phyloP scores from a whole-genome alignment of 768 basidiomycete genomes.

The Lyophyllum decastes region DNA sequence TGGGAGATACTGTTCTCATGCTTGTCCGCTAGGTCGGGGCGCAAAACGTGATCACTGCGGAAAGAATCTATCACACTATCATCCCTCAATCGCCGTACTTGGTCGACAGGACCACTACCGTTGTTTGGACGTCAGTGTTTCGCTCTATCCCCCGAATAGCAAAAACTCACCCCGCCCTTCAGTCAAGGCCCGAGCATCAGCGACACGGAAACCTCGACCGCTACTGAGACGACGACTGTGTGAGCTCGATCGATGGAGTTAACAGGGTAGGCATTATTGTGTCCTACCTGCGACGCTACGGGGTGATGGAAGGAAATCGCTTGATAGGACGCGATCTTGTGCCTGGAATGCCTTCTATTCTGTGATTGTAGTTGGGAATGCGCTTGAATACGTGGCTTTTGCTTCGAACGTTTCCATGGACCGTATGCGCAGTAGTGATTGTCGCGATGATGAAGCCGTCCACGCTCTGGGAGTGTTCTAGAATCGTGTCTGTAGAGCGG shows the following conservation, averaged over 20 bases:
- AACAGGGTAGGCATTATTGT: background rate
- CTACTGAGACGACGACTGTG: background rate
- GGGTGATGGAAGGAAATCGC: background rate
- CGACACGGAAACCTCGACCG: background rate
- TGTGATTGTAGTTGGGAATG: no score
- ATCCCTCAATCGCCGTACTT: slow-evolving; percentile 8
- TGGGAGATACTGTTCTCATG: background rate
- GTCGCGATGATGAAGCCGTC: no score
- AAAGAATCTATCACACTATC: slow-evolving; percentile 8
- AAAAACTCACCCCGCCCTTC: background rate
- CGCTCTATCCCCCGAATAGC: background rate
- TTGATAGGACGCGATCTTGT: no score
- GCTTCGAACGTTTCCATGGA: no score
- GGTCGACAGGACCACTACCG: slow-evolving; percentile 12
- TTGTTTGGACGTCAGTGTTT: slow-evolving; percentile 12
- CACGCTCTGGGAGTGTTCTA: no score
- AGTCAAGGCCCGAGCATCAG: background rate
- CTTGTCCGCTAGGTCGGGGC: background rate
- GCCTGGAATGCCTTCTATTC: no score
- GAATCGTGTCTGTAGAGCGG: no score
- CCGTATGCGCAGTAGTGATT: no score
- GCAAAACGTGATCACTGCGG: slow-evolving; percentile 4
- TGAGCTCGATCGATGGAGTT: background rate
- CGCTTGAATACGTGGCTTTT: no score
- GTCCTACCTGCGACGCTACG: background rate